Evolutionary conservation across 345 rosid genomes (phyloP).

Genomic region (Euphorbia peplus): DNA sequence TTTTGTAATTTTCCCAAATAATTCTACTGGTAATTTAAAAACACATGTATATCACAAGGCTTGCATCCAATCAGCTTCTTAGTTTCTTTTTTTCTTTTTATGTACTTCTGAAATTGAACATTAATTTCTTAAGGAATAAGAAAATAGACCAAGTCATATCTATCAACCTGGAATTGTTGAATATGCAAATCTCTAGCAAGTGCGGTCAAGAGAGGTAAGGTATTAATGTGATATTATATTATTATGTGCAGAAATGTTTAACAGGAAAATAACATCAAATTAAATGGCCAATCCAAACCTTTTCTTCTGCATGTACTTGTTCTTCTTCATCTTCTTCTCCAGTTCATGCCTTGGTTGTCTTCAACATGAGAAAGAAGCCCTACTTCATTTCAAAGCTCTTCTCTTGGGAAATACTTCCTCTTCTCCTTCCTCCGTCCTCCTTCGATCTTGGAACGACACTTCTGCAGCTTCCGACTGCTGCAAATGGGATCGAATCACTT

Average conservation of each 20-base stretch:
- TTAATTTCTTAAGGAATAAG: no score
- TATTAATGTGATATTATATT: background rate
- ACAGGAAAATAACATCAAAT: background rate
- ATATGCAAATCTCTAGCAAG: background rate
- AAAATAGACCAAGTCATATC: no score
- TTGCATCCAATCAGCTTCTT: no score
- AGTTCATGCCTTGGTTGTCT: background rate
- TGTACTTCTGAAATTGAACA: no score
- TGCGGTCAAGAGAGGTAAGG: background rate
- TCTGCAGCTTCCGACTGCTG: constrained; percentile 3
- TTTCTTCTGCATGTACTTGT: background rate
- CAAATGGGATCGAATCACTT: background rate
- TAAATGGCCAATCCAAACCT: background rate
- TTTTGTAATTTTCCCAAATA: no score
- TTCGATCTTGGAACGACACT: constrained; percentile 1
- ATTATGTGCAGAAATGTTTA: background rate
- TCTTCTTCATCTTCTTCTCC: background rate
- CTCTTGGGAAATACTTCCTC: background rate
- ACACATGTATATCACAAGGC: no score
- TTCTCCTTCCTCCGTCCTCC: background rate
- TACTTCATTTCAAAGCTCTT: background rate
- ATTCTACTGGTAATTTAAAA: no score
- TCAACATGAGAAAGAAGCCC: background rate
- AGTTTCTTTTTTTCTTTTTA: no score
- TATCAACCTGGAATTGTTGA: no score